These are phyloP conservation scores for Chenopodium quinoa DNA, from an alignment of 148 eudicot species.

Conservation along the genomic window DNA sequence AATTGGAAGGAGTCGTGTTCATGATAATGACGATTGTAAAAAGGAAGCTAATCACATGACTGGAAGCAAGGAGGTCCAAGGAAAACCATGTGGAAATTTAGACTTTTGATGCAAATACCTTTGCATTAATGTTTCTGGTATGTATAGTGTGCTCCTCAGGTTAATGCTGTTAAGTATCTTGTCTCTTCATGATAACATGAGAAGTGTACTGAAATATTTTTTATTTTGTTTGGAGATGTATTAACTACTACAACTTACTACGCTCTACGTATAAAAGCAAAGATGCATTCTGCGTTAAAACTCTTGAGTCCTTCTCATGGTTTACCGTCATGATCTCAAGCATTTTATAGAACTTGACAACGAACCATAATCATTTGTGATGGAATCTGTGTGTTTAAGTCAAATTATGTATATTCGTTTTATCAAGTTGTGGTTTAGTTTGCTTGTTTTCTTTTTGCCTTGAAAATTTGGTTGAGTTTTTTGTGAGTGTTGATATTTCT, in stretches of 20 bases:
- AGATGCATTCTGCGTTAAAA: background rate
- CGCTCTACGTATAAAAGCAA: background rate
- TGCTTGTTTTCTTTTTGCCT: no score
- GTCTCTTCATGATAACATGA: background rate
- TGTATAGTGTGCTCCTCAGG: background rate
- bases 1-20: conserved; percentile 68
- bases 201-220: background rate
- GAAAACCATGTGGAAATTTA: conserved; percentile 80
- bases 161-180: background rate
- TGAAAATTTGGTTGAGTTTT: no score
- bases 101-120: conserved; percentile 57
- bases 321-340: background rate
- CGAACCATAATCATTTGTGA: background rate
- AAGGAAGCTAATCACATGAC: conserved; percentile 36
- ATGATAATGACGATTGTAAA: conserved; percentile 27
- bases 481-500: no score
- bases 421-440: background rate
- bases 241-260: background rate
- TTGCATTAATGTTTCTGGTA: conserved; percentile 2
- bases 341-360: background rate
- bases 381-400: background rate
- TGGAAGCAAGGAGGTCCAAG: conserved; percentile 53
- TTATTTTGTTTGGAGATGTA: background rate
- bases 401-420: no score
- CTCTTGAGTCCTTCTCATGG: background rate